phyloP scores from a whole-genome alignment of 345 rosid species.

The Lumnitzera racemosa region DNA sequence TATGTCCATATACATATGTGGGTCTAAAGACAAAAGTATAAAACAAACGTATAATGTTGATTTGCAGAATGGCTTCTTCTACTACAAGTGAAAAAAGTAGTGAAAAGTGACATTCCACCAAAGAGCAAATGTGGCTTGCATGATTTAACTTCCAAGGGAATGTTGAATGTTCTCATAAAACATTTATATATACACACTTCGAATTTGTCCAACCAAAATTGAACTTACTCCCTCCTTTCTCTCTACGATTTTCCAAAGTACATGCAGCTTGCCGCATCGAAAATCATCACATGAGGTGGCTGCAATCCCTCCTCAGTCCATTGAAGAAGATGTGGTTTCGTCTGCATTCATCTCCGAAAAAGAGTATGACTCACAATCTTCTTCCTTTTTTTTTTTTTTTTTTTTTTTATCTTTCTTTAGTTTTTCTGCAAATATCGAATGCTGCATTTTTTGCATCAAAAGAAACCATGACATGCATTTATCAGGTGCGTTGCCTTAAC shows the following conservation, averaged over 20 bases:
- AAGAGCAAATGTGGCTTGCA: conserved; percentile 31
- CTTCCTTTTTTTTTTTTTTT: too few relatives aligned
- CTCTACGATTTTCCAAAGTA: too few relatives aligned
- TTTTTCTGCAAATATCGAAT: background rate
- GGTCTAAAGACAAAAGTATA: conserved; percentile 16
- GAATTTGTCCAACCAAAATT: background rate
- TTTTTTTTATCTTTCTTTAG: background rate
- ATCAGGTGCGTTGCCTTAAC: too few relatives aligned
- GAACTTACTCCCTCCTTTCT: background rate
- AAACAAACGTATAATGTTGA: conserved; percentile 35
- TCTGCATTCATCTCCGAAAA: conserved; percentile 17
- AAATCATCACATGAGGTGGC: conserved; percentile 28
- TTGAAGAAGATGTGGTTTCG: conserved; percentile 37
- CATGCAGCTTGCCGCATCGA: conserved; percentile 5
- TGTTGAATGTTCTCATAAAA: conserved; percentile 25
- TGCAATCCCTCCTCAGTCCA: conserved; percentile 25
- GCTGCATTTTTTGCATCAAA: too few relatives aligned
- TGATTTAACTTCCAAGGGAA: conserved; percentile 34
- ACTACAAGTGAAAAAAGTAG: conserved; percentile 27
- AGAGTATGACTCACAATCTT: conserved; percentile 12
- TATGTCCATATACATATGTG: too few relatives aligned
- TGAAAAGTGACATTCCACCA: conserved; percentile 56
- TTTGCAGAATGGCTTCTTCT: conserved; percentile 61
- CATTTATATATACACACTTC: conserved; percentile 7
- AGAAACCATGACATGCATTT: too few relatives aligned